phyloP scores from a whole-genome alignment of 805 yeast genomes.

The Candida easanensis region DNA sequence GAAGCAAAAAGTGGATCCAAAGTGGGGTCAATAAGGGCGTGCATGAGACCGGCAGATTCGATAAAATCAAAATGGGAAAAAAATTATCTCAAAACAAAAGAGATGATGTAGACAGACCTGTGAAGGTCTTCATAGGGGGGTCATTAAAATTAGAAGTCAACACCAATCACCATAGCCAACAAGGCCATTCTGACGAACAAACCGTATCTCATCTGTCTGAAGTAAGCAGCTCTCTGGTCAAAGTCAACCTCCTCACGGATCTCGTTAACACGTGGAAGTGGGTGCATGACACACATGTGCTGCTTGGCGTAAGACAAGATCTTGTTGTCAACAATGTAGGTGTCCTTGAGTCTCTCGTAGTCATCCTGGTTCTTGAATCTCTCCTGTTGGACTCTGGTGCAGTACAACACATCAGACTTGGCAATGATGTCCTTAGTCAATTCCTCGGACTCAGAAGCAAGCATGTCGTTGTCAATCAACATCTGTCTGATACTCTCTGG shows the following conservation, averaged over 20 bases:
- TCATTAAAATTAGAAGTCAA: constrained; percentile 54
- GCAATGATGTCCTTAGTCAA: constrained; percentile 84
- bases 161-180: constrained; percentile 96
- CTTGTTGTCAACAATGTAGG: constrained; percentile 89
- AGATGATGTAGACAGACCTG: not conserved
- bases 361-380: constrained; percentile 76
- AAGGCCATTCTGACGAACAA: constrained; percentile 98
- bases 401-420: constrained; percentile 90
- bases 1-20: too few species aligned
- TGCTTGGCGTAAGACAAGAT: constrained; percentile 90
- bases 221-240: constrained; percentile 98
- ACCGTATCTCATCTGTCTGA: constrained; percentile 99
- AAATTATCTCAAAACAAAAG: not conserved
- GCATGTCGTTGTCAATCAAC: constrained; percentile 64
- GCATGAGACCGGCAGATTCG: too few species aligned
- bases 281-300: constrained; percentile 99
- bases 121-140: not conserved
- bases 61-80: not conserved
- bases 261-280: constrained; percentile 95
- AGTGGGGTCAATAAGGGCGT: too few species aligned
- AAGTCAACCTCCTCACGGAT: constrained; percentile 98
- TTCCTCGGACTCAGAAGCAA: constrained; percentile 67
- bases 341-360: constrained; percentile 85
- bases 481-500: constrained; percentile 73
- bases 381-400: constrained; percentile 98